Evolutionary conservation across 1,284 basidiomycete genomes (phyloP).

Genomic region (Fomitopsis betulina): DNA sequence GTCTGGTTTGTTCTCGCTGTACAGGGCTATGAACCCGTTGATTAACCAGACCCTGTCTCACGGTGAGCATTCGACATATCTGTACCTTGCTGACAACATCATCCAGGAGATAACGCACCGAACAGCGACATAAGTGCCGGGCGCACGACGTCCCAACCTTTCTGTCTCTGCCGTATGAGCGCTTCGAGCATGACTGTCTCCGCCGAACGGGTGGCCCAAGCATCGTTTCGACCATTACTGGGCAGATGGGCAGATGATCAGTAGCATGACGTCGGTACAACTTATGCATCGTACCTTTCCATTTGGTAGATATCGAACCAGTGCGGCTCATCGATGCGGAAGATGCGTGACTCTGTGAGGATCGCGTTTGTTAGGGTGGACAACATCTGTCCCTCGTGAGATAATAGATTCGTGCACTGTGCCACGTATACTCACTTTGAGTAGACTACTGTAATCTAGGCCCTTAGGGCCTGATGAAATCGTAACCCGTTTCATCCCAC

Average conservation of each 20-base stretch:
- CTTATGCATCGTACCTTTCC: background rate
- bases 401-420: background rate
- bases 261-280: background rate
- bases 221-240: too few species aligned
- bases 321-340: constrained; percentile 23
- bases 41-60: constrained; percentile 27
- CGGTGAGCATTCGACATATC: background rate
- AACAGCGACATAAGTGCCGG: constrained; percentile 35
- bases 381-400: constrained; percentile 19
- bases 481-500: constrained; percentile 14
- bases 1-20: constrained; percentile 1
- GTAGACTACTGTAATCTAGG: background rate
- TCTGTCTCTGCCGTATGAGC: constrained; percentile 25
- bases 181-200: constrained; percentile 28
- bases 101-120: constrained; percentile 23
- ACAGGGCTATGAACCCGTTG: constrained; percentile 27
- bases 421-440: background rate
- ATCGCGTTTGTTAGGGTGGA: constrained; percentile 28
- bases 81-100: background rate
- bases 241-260: too few species aligned
- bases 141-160: constrained; percentile 35
- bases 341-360: constrained; percentile 29
- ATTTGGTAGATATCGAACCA: constrained; percentile 28
- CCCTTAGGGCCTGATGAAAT: background rate
- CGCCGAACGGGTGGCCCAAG: background rate